These are phyloP conservation scores for Amanita subjunquillea DNA, from an alignment of 768 basidiomycete species.

Conservation along the genomic window DNA sequence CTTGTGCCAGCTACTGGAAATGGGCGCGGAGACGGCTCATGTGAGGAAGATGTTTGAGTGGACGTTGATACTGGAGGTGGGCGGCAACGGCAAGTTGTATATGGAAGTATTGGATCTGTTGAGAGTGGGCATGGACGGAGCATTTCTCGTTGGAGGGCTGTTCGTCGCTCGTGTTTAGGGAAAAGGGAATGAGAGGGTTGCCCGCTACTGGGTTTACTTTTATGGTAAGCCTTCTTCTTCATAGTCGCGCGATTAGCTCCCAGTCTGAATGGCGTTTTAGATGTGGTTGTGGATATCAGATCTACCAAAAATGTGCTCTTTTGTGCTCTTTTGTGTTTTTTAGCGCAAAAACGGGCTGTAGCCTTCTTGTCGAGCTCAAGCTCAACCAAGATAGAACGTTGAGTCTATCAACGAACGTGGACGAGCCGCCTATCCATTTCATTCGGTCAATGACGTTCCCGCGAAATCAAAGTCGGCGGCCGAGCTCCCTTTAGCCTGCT, in stretches of 20 bases:
- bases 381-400: conserved; percentile 49
- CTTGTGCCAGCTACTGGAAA: conserved; percentile 58
- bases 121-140: conserved; percentile 64
- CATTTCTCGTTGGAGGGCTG: conserved; percentile 62
- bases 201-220: conserved; percentile 61
- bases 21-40: conserved; percentile 60
- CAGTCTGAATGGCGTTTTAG: conserved; percentile 15
- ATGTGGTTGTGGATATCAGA: conserved; percentile 41
- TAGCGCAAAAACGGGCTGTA: conserved; percentile 17
- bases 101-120: conserved; percentile 61
- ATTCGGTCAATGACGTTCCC: conserved; percentile 21
- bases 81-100: conserved; percentile 38
- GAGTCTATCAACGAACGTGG: conserved; percentile 32
- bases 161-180: conserved; percentile 38
- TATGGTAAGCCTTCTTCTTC: conserved; percentile 36
- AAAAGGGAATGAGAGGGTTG: conserved; percentile 40
- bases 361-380: conserved; percentile 30
- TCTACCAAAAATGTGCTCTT: conserved; percentile 21
- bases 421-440: conserved; percentile 30
- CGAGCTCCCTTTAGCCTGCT: not conserved
- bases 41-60: conserved; percentile 55
- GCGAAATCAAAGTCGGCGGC: not conserved
- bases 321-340: conserved; percentile 31
- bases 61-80: conserved; percentile 33
- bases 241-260: not conserved